These are phyloP conservation scores for Favolaschia claudopus DNA, from an alignment of 768 basidiomycete genomes.

Conservation along the genomic window DNA sequence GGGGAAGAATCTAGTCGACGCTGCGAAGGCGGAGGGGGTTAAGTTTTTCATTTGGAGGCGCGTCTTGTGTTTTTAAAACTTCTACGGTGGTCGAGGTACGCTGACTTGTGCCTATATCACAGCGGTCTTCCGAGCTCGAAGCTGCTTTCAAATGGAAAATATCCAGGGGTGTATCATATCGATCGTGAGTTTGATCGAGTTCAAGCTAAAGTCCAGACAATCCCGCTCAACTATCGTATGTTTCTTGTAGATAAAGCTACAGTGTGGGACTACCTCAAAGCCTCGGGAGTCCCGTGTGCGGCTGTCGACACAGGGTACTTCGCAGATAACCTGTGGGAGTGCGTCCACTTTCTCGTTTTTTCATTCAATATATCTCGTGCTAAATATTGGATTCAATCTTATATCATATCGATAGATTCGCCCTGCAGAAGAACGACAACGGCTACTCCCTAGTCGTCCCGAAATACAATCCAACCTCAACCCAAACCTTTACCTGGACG, in stretches of 20 bases:
- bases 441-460: slow-evolving; percentile 4
- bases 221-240: background rate
- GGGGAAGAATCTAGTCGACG: slow-evolving; percentile 39
- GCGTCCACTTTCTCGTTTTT: background rate
- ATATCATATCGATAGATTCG: background rate
- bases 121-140: background rate
- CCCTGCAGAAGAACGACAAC: slow-evolving; percentile 1
- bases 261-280: background rate
- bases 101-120: background rate
- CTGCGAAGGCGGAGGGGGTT: slow-evolving; percentile 23
- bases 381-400: too few species aligned
- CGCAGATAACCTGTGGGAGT: background rate
- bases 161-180: background rate
- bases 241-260: background rate
- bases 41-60: slow-evolving; percentile 40
- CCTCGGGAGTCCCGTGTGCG: background rate
- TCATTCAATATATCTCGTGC: background rate
- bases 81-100: background rate
- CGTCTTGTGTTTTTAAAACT: too few species aligned
- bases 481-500: slow-evolving; percentile 6
- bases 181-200: background rate
- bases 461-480: background rate
- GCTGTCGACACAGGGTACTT: background rate
- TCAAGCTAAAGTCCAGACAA: too few species aligned
- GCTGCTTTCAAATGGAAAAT: background rate